Evolutionary conservation across 805 yeast species (phyloP), one percentile per base, ranked within the genome.

Genomic region (Blastobotrys robertii): DNA sequence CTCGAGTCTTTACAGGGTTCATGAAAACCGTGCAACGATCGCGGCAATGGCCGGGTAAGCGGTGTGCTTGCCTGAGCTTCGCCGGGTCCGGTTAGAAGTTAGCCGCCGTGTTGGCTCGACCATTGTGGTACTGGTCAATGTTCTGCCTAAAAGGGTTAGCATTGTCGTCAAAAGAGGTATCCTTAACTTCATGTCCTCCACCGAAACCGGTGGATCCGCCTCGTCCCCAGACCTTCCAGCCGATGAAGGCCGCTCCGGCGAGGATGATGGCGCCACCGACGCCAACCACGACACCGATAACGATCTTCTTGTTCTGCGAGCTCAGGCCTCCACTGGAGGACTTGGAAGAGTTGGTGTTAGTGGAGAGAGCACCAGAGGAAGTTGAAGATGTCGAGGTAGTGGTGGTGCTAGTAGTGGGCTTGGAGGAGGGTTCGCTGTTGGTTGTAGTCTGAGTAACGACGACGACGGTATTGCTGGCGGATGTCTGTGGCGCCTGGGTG

Each of bases 281-380:
- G 43, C 87, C 87, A 4, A 81, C 80, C 25, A 76, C 80, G 45
- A 79, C 78, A 33, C 87, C 87, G 41, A 79, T 70, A 16, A 81
- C 75, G 30, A 80, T 70, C 44, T 71, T 72, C 43, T 73, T 68
- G 45, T 72, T 61, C 40, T 72, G 69, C 11, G 65, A 54, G 1
- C 79, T 68, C 6, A 78, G 60, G 0, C 81, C 81, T 2, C 61
- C 53, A 6, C 55, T 11, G 56, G 48, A 2, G 50, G 48, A 6
- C 61, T 39, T 3, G 64, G 50, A 7, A 56, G 51, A 25, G 14
- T 44, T 14, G 11, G 44, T 28, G 33, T 38, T 19, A 13, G 55
- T 42, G 9, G 55, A 38, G 13, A 52, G 29, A 2, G 58, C 35
- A 5, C 57, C 49, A 5, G 56, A 16, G 8, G 56, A 39, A 11